Base-by-base conservation (phyloP, 2,329 filamentous ascomycete genomes). In the Meredithiella fracta region DNA sequence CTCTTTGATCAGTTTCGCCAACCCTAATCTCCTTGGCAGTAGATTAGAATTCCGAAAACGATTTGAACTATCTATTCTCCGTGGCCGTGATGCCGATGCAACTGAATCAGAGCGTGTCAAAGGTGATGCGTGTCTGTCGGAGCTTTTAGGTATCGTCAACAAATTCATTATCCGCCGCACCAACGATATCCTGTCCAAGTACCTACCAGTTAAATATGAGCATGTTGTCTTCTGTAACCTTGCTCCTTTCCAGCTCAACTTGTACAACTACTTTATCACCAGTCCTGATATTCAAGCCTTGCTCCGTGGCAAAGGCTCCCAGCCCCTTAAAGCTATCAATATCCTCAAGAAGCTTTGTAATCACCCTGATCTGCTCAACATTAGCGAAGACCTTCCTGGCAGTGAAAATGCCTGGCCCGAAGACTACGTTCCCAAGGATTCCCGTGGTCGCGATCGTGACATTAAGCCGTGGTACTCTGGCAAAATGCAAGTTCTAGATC, bases 301-400 rank as follows among this genome's bases (percentile, higher is more conserved):
- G 47, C 77, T 98, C 37, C 82, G 86, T 61, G 92, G 92, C 59
- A 97, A 96, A 69, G 91, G 90, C 25, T 96, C 89, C 58, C 91
- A 97, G 64, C 92, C 92, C 1, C 75, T 98, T 51, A 97, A 97
- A 68, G 92, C 92, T 6, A 98, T 98, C 67, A 89, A 88, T 49
- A 82, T 98, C 62, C 76, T 98, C 64, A 98, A 98, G 71, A 98
- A 98, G 68, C 82, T 98, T 14, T 98, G 94, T 73, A 98, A 98
- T 63, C 92, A 98, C 64, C 92, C 92, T 0, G 92, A 98, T 65
- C 77, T 98, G 2, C 78, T 98, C 34, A 86, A 90, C 59, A 74
- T 97, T 1, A 73, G 83, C 0, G 79, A 80, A 0, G 92, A 98
- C 65, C 72, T 98, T 29, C 90, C 91, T 0, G 92, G 92, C 3